Evolutionary conservation across 2,329 filamentous ascomycete genomes (phyloP), one percentile per base, ranked within the genome.

Genomic region (Trichophyton rubrum): DNA sequence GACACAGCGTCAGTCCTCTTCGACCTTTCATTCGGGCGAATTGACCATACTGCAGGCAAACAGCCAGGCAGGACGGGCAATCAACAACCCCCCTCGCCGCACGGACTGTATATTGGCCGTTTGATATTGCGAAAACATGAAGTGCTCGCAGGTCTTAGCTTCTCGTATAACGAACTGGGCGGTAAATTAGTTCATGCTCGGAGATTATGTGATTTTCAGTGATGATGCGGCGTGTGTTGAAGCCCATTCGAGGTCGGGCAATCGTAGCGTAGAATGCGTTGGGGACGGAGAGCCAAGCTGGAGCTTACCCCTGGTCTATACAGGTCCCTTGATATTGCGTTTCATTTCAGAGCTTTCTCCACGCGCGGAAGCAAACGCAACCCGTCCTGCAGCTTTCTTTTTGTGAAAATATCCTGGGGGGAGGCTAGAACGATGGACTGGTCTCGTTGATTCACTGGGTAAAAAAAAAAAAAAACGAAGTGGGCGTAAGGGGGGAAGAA

Each of bases 301-400:
- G 22, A 53, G 49, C 22, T 53, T 33, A 24, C 49, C 49, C 49
- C 49, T 53, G 9, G 49, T 6, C 49, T 53, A 53, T 53, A 53
- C 22, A 53, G 22, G n/a, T 9, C 15, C 49, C 22, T n/a, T 53
- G 49, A 53, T 53, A 53, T 53, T 43, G 13, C 49, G 49, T 53
- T 53, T 53, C 49, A 53, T 53, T 53, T 53, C 22, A n/a, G 49
- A 53, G 24, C 49, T 53, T 53, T 53, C 49, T 53, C 49, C 49
- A 53, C 49, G 49, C 49, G 17, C 22, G 15, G 27, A 24, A 30
- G 22, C 22, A 53, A 53, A 53, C 49, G 49, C 49, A 53, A 53
- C 49, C 22, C 49, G 49, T 17, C 49, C 27, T 53, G 22, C 49
- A 33, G 22, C 49, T 53, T 33, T 22, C 49, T 30, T 30, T 30